Conservation (phyloP, 805 yeast species). For the Sugiyamaella smithiae region DNA sequence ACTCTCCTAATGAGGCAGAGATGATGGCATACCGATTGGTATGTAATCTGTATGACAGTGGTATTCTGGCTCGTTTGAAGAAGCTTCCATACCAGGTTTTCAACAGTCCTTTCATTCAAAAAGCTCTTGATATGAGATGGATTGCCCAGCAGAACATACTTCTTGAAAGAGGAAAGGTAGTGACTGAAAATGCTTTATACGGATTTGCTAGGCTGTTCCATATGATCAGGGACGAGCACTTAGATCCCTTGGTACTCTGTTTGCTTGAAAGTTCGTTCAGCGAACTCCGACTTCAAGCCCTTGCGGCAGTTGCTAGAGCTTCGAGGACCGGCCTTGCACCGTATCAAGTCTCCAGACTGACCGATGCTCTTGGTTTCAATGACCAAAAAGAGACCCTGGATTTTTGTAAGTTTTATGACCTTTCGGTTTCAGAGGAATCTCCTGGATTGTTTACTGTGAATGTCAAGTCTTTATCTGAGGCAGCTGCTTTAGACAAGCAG, state of each 20-base stretch:
- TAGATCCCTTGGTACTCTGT: slow-evolving; percentile 65
- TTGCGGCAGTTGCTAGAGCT: slow-evolving; percentile 62
- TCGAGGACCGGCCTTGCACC: slow-evolving; percentile 72
- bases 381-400: slow-evolving; percentile 47
- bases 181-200: slow-evolving; percentile 56
- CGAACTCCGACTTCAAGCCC: slow-evolving; percentile 70
- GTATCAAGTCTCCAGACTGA: slow-evolving; percentile 48
- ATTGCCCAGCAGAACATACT: slow-evolving; percentile 59
- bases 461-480: slow-evolving; percentile 41
- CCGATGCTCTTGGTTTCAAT: slow-evolving; percentile 63
- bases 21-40: slow-evolving; percentile 84
- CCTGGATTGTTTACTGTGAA: slow-evolving; percentile 41
- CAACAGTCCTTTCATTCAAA: slow-evolving; percentile 55
- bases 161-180: slow-evolving; percentile 41
- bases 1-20: slow-evolving; percentile 71
- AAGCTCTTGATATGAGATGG: slow-evolving; percentile 69
- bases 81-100: slow-evolving; percentile 58
- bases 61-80: slow-evolving; percentile 73
- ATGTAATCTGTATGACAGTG: slow-evolving; percentile 80
- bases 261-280: slow-evolving; percentile 76
- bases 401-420: slow-evolving; percentile 64
- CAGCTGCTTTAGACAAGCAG: slow-evolving; percentile 37
- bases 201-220: slow-evolving; percentile 64
- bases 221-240: slow-evolving; percentile 44
- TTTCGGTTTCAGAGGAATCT: slow-evolving; percentile 40